Evolutionary conservation across 1,284 basidiomycete species (phyloP), one percentile per base, ranked within the genome.

Genomic region (Acaromyces ingoldii): DNA sequence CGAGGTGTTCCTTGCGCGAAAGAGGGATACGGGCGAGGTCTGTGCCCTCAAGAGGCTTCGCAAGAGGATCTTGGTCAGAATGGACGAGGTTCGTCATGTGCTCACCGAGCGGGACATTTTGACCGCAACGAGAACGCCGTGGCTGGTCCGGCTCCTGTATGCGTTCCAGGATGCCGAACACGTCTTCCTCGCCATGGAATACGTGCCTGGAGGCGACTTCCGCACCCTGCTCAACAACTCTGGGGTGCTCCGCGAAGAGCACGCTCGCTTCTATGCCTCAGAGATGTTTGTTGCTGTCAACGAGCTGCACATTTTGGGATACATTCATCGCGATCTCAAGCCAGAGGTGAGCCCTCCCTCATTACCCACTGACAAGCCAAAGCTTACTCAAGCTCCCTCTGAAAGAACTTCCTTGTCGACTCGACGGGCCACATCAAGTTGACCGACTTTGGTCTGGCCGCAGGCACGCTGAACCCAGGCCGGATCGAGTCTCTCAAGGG

Each of bases 401-500:
- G 21, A 26, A 15, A 62, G 88, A 99, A 99, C 78, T 98, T 99
- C 81, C 81, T 99, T 43, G 88, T 99, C 36, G 95, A 98, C 73
- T 83, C 87, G 7, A 85, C 86, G 7, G 95, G 95, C 1, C 95
- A 99, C 76, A 93, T 98, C 76, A 98, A 98, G 78, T 80, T 99
- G 41, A 98, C 95, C 6, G 95, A 99, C 77, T 99, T 98, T 76
- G 95, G 95, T 42, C 82, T 99, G 11, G 95, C 95, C 1, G 95
- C 95, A 1, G 95, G 95, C 30, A 89, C 92, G 0, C 80, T 99
- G 51, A 97, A 93, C 76, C 95, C 95, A 0, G 87, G 85, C 63
- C 85, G 90, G 56, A 97, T 99, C 64, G 92, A 98, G 72, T 90
- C 89, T 6, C 81, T 98, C 60, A 92, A 88, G 79, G 81, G 89